Percentiles rank a stretch among this genome's conserved stretches.
phyloP scores from a whole-genome alignment of 2,329 filamentous ascomycete genomes.

The Colletotrichum destructivum region DNA sequence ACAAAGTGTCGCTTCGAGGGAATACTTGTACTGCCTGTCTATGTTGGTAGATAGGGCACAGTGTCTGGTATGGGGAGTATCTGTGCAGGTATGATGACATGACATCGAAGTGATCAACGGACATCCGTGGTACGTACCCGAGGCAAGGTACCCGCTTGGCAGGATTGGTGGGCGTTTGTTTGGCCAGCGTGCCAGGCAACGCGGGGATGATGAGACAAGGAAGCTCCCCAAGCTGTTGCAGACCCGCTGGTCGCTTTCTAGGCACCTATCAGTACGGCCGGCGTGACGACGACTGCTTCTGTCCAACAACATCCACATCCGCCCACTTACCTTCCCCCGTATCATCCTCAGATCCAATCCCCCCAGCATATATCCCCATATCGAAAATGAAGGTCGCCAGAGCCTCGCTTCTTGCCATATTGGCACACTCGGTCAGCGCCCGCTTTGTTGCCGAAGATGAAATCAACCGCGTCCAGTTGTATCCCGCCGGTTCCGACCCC shows the following conservation, averaged over 20 bases:
- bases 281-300: conserved; percentile 18
- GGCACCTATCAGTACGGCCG: conserved; percentile 15
- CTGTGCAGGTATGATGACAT: conserved; percentile 9
- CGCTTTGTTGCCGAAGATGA: conserved; percentile 71
- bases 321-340: conserved; percentile 24
- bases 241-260: conserved; percentile 5
- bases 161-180: conserved; percentile 11
- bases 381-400: conserved; percentile 67
- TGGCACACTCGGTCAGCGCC: conserved; percentile 68
- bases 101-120: conserved; percentile 9
- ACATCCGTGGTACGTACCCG: conserved; percentile 24
- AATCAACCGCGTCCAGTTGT: conserved; percentile 65
- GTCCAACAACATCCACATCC: conserved; percentile 29
- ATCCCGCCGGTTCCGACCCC: conserved; percentile 56
- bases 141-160: conserved; percentile 8
- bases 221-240: conserved; percentile 23
- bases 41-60: too few species aligned
- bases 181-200: conserved; percentile 18
- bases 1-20: background rate
- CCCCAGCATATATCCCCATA: background rate
- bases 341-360: conserved; percentile 19
- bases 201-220: conserved; percentile 21
- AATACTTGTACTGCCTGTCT: too few species aligned
- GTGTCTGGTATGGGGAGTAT: background rate
- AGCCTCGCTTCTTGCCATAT: conserved; percentile 67